Conservation (phyloP, 768 basidiomycete species). For the Tricholoma saponaceum region DNA sequence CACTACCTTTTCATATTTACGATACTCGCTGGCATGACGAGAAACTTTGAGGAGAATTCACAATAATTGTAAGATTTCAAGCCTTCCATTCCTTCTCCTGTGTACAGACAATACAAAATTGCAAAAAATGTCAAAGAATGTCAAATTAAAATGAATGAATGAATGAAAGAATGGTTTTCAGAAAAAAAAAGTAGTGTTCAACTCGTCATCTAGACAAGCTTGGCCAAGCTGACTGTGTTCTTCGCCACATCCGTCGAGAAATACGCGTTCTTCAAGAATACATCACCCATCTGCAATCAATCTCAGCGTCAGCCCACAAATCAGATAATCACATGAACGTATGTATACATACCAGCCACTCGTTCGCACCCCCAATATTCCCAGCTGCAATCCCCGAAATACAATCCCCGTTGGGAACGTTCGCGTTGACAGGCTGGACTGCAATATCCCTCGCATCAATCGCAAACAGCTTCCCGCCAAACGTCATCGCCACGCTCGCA, state of each 20-base stretch:
- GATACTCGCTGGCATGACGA: too few relatives aligned
- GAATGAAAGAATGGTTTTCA: not conserved
- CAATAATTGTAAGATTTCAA: not conserved
- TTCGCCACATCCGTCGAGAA: constrained; percentile 58
- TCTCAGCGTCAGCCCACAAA: not conserved
- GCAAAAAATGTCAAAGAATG: not conserved
- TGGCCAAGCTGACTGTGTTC: constrained; percentile 59
- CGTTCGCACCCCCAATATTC: constrained; percentile 49
- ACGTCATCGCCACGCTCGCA: constrained; percentile 40
- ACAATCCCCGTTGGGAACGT: constrained; percentile 59
- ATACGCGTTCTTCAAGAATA: constrained; percentile 76
- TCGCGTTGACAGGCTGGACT: constrained; percentile 45
- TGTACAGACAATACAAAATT: not conserved
- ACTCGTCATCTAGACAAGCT: constrained; percentile 32
- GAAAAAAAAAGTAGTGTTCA: not conserved
- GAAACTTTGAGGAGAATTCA: too few relatives aligned
- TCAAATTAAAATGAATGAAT: not conserved
- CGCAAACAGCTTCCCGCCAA: constrained; percentile 41
- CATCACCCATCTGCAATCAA: constrained; percentile 49
- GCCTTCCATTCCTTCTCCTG: not conserved
- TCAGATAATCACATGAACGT: not conserved
- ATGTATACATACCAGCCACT: constrained; percentile 56
- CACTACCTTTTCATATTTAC: too few relatives aligned
- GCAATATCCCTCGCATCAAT: constrained; percentile 68
- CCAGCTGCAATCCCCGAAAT: constrained; percentile 67